Base-by-base conservation (phyloP, 768 basidiomycete species). In the Kwoniella dendrophila region DNA sequence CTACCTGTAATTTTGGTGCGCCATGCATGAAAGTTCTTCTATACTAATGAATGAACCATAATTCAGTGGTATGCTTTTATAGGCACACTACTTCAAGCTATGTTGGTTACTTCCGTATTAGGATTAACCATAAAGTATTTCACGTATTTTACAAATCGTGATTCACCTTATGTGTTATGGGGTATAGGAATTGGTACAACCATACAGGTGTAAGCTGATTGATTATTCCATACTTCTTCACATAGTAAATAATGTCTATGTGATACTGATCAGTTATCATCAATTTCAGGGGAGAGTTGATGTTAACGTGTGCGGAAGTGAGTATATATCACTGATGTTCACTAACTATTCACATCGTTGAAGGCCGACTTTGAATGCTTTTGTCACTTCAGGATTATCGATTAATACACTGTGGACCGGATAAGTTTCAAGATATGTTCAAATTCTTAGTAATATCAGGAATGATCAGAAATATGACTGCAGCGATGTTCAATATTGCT, bases 121-220 rank as follows among this genome's bases (percentile, higher is more conserved):
- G 48, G 47, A 20, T 38, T 49, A 36, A 59, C 57, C 1, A 49
- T 59, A n/a, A 50, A 59, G 14, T 59, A 59, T 48, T 59, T 49
- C 47, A 50, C 45, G 2, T 59, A 59, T 29, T 59, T 59, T 20
- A 56, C 20, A 29, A 56, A 56, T 32, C 55, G 44, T 1, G 55
- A 56, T 56, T 56, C 55, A 34, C 55, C 55, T 14, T 44, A 32
- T 24, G 27, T 56, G 4, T 27, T 56, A 32, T 45, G 43, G 55
- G 55, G 55, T 27, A 56, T 56, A n/a, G 55, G 43, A n/a, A 45
- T 56, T 20, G 55, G 55, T 18, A 56, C 55, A 22, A 56, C 55
- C 3, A 56, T 56, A 56, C 55, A 56, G 43, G 33, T 56, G 55
- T 59, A 27, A 50, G 48, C 27, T 16, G n/a, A 18, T 27, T 6